Base-by-base conservation (phyloP, 1,284 basidiomycete species). In the Clitocybe nebularis region DNA sequence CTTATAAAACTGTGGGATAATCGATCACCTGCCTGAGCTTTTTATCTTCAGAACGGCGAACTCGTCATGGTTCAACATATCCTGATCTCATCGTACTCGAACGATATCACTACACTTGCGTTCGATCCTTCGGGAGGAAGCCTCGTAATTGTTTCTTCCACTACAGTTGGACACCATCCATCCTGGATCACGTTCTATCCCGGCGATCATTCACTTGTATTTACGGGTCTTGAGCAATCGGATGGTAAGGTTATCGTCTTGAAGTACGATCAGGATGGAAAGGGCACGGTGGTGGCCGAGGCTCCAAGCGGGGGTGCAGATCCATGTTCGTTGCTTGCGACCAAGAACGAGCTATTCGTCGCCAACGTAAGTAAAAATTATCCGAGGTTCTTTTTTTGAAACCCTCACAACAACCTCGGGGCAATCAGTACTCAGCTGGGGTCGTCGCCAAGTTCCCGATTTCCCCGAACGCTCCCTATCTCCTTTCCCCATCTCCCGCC, bases 171-270 rank as follows among this genome's bases (percentile, higher is more conserved):
- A 26, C 61, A 72, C 48, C 75, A 78, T 54, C 83, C 84, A 1
- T 85, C 81, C 1, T 88, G 85, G 85, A 68, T 88, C 46, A 71
- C 76, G 3, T 62, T 65, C 0, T 74, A 85, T 53, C 77, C 81
- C 0, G 63, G 59, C 0, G 72, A 84, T 48, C 63, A 62, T 22
- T 71, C 71, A 4, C 49, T 84, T 16, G 59, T 83, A 3, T 82
- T 80, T 53, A 62, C 68, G 8, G 84, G 79, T 4, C 61, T 84
- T 4, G 84, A 88, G 52, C 75, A 81, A 46, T 44, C 61, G 0
- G 74, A 83, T 30, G 85, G 86, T 3, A 70, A 69, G 56, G 64
- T 82, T 36, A 55, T 79, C 4, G 74, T 69, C 1, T 44, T 88
- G 41, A 75, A 71, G 51, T 78, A 72, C 39, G 70, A 73, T 53